These are phyloP conservation scores for Oemleria cerasiformis DNA, from an alignment of 306 rosid species.

Conservation along the genomic window DNA sequence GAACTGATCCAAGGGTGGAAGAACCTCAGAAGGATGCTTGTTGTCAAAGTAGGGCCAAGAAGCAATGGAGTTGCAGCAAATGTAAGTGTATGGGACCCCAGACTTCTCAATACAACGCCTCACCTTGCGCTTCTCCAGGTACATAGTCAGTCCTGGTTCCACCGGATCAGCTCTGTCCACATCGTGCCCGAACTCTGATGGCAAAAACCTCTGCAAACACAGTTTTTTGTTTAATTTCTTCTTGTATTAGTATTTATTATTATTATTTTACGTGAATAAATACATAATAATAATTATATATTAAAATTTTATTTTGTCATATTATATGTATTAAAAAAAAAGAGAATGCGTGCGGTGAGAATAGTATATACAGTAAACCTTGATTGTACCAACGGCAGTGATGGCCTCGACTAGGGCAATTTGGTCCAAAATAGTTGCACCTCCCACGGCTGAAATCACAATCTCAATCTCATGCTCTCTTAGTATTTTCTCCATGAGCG, in stretches of 20 bases:
- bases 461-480: constrained; percentile 50
- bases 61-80: constrained; percentile 72
- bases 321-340: no score
- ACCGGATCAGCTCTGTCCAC: constrained; percentile 69
- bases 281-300: not conserved
- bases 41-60: constrained; percentile 73
- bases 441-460: constrained; percentile 58
- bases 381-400: constrained; percentile 38
- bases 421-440: constrained; percentile 44
- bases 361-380: constrained; percentile 29
- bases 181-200: constrained; percentile 77
- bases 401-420: constrained; percentile 50
- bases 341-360: not conserved
- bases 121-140: constrained; percentile 41
- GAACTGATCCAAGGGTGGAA: constrained; percentile 57
- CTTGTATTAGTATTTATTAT: not conserved
- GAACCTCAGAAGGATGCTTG: constrained; percentile 49
- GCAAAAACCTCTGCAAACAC: constrained; percentile 53
- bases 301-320: no score
- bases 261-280: not conserved
- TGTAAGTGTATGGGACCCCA: constrained; percentile 49
- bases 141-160: constrained; percentile 60
- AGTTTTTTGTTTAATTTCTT: not conserved
- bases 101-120: constrained; percentile 40
- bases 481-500: constrained; percentile 43